A percentile compares a stretch with the other conserved stretches of the same genome.
These are phyloP conservation scores for Boletus rex-veris DNA, from an alignment of 768 basidiomycete genomes.

Conservation along the genomic window DNA sequence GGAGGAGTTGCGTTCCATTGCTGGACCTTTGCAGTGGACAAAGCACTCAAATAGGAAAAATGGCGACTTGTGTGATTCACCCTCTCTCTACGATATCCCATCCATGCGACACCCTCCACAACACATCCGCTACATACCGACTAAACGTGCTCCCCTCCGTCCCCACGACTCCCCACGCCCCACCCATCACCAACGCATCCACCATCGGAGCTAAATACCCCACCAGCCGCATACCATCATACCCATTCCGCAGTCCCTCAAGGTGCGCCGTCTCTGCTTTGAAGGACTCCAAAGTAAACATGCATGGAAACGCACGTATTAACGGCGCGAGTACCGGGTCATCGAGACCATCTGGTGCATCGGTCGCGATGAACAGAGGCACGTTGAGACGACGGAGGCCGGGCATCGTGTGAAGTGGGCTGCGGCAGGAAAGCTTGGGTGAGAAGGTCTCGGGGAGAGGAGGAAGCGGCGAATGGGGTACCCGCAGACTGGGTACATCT, in stretches of 20 bases:
- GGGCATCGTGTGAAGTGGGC: slow-evolving; percentile 33
- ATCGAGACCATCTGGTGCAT: slow-evolving; percentile 38
- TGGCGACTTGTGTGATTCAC: slow-evolving; percentile 9
- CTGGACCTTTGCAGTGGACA: neutral
- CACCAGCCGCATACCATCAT: slow-evolving; percentile 48
- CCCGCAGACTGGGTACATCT: slow-evolving; percentile 18
- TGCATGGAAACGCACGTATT: slow-evolving; percentile 58
- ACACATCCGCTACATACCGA: slow-evolving; percentile 59
- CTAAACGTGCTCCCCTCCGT: slow-evolving; percentile 79
- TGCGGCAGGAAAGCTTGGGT: slow-evolving; percentile 35
- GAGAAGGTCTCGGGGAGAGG: slow-evolving; percentile 17
- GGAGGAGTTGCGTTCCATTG: slow-evolving; percentile 32
- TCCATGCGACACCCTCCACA: slow-evolving; percentile 61
- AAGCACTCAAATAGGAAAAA: slow-evolving; percentile 10
- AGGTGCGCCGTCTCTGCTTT: slow-evolving; percentile 27
- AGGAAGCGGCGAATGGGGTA: slow-evolving; percentile 28
- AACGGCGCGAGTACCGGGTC: slow-evolving; percentile 47
- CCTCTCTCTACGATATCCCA: slow-evolving; percentile 50
- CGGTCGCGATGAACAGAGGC: slow-evolving; percentile 67
- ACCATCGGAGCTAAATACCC: slow-evolving; percentile 57
- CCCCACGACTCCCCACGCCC: slow-evolving; percentile 56
- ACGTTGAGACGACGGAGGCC: slow-evolving; percentile 44
- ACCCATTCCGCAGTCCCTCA: slow-evolving; percentile 37
- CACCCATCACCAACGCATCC: slow-evolving; percentile 66
- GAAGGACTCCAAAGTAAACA: slow-evolving; percentile 57